Evolutionary conservation across 169 alveolate genomes (phyloP), one percentile per base, ranked within the genome.

Genomic region (Cystoisospora suis): DNA sequence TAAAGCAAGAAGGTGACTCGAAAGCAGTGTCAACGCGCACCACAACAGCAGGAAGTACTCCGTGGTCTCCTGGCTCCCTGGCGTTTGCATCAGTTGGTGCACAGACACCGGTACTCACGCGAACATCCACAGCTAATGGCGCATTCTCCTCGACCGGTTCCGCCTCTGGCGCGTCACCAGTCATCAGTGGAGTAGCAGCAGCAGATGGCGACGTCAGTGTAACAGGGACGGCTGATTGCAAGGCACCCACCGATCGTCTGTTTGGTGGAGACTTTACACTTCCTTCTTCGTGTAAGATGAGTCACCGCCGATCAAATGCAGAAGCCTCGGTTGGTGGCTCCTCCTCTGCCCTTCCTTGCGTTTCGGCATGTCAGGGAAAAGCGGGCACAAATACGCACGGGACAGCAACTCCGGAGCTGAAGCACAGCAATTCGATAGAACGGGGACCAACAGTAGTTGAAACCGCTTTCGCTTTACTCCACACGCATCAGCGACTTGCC

Each of bases 401-500:
- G 40, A 4, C 72, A 58, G 72, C 40, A 2, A 58, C 40, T 58
- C 29, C 72, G 15, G 72, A 58, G 3, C 6, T 9, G 72, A 36
- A 58, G 29, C 6, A 36, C 72, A 58, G 2, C 23, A 36, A 58
- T 3, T 7, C n/a, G 72, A 58, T 34, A 58, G 42, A n/a, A 65
- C n/a, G 34, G 77, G 2, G 12, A 17, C 77, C 77, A 2, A 65
- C 45, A 7, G 77, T 65, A 15, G 34, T 65, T 44, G 44, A 36
- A 2, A 65, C 77, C 0, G 77, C 69, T n/a, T 32, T 77, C n/a
- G 7, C 12, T n/a, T 20, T 77, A 27, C 34, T 77, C 47, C 47
- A 42, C 3, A 45, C 59, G 34, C 87, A 77, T 32, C 87, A 45
- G 69, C 59, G 34, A 2, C 69, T 77, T 40, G 87, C 69, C 46